These are phyloP conservation scores for Xylariaceae sp. DNA, from an alignment of 2,329 filamentous ascomycete genomes.

Conservation along the genomic window DNA sequence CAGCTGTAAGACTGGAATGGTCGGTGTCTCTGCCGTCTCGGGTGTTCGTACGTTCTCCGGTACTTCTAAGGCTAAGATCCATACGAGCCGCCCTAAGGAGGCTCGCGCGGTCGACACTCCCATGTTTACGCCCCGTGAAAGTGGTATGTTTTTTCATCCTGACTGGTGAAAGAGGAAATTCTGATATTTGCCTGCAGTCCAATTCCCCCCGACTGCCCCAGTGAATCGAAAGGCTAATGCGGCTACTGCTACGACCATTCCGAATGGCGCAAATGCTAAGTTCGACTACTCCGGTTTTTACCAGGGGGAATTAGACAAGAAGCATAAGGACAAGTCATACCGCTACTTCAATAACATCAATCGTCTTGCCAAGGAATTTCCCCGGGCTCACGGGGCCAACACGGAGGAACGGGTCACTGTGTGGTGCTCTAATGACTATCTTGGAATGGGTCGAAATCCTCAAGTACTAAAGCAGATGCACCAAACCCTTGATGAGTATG, in stretches of 20 bases:
- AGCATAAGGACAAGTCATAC: slow-evolving; percentile 99
- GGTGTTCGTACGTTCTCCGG: slow-evolving; percentile 58
- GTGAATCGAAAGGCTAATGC: slow-evolving; percentile 39
- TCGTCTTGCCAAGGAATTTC: slow-evolving; percentile 93
- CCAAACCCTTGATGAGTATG: slow-evolving; percentile 90
- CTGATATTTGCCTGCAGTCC: slow-evolving; percentile 40
- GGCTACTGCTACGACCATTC: slow-evolving; percentile 34
- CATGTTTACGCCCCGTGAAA: slow-evolving; percentile 54
- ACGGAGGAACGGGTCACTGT: slow-evolving; percentile 89
- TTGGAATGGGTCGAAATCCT: slow-evolving; percentile 94
- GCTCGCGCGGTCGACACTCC: slow-evolving; percentile 76
- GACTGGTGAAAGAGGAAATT: not conserved
- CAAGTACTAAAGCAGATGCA: slow-evolving; percentile 92
- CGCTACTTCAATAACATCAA: slow-evolving; percentile 99
- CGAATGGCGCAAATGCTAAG: slow-evolving; percentile 52
- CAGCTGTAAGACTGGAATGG: slow-evolving; percentile 47
- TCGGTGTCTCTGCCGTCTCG: slow-evolving; percentile 51
- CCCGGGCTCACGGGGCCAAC: slow-evolving; percentile 86
- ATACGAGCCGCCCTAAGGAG: slow-evolving; percentile 79
- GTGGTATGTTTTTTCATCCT: slow-evolving; percentile 48
- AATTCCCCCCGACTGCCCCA: slow-evolving; percentile 43
- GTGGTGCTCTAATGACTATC: slow-evolving; percentile 99
- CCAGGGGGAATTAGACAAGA: slow-evolving; percentile 87
- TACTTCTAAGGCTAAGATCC: slow-evolving; percentile 70
- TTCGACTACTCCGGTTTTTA: slow-evolving; percentile 96